Conservation (phyloP, 345 rosid species). For the Gossypium stocksii region DNA sequence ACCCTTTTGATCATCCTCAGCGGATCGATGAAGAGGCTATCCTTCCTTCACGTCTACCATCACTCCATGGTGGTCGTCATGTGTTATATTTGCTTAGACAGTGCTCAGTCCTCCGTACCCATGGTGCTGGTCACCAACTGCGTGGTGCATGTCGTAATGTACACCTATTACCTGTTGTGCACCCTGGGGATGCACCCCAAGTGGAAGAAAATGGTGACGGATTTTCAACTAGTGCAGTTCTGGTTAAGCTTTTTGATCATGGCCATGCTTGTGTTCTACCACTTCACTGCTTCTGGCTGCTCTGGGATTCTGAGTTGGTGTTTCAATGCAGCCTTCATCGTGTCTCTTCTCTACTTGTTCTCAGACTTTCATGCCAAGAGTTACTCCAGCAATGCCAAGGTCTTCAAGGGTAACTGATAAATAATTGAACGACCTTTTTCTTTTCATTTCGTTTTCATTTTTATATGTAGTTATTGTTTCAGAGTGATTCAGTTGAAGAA, state of each 20-base stretch:
- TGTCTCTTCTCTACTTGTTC: conserved; percentile 46
- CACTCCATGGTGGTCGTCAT: conserved; percentile 54
- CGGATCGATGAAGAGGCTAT: conserved; percentile 37
- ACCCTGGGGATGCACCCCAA: conserved; percentile 45
- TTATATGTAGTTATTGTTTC: not conserved
- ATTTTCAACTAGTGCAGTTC: conserved; percentile 62
- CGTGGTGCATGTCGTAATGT: conserved; percentile 59
- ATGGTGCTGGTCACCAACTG: conserved; percentile 49
- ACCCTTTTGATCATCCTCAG: conserved; percentile 50
- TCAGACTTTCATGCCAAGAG: conserved; percentile 43
- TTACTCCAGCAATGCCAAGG: conserved; percentile 23
- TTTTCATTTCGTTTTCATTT: not conserved
- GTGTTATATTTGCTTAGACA: conserved; percentile 49
- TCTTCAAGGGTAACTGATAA: not conserved
- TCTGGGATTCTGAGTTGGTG: conserved; percentile 55
- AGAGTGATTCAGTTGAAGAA: not conserved
- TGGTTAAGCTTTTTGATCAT: conserved; percentile 39
- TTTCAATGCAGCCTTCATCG: conserved; percentile 46
- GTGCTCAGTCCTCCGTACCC: conserved; percentile 47
- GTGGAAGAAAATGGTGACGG: conserved; percentile 62
- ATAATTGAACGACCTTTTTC: not conserved
- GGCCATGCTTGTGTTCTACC: conserved; percentile 38
- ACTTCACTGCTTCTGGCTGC: conserved; percentile 48
- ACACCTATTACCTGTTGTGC: conserved; percentile 46
- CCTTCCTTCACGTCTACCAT: conserved; percentile 76